A percentile compares a stretch with the other conserved stretches of the same genome.
phyloP scores from a whole-genome alignment of 2,329 filamentous ascomycete genomes.

The Colletotrichum camelliae region DNA sequence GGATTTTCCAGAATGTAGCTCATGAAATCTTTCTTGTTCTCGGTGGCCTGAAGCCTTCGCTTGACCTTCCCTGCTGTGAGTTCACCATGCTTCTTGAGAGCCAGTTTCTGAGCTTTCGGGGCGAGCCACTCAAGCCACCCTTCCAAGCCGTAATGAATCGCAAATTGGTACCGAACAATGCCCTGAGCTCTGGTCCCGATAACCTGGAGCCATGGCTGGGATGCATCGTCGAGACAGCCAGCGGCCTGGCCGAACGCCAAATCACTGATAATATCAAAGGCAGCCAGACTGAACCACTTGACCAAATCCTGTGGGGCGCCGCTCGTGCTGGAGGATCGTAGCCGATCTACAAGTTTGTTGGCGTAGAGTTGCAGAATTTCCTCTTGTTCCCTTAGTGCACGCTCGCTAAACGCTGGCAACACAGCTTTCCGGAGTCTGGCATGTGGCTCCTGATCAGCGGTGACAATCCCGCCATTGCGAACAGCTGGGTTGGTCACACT shows the following conservation, averaged over 20 bases:
- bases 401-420: conserved; percentile 2
- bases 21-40: conserved; percentile 3
- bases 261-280: conserved; percentile 50
- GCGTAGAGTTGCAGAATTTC: conserved; percentile 8
- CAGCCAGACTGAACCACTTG: conserved; percentile 40
- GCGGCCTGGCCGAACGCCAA: conserved; percentile 52
- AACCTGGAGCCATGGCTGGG: conserved; percentile 12
- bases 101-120: not conserved
- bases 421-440: conserved; percentile 12
- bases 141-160: conserved; percentile 5
- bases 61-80: conserved; percentile 5
- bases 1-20: conserved; percentile 6
- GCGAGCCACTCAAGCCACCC: conserved; percentile 7
- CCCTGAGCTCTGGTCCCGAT: conserved; percentile 1
- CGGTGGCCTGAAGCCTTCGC: not conserved
- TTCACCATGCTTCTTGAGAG: conserved; percentile 3
- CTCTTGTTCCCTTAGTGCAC: conserved; percentile 9
- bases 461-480: conserved; percentile 3
- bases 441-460: conserved; percentile 14
- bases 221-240: conserved; percentile 35
- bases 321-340: not conserved
- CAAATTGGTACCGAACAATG: conserved; percentile 9
- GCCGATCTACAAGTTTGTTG: not conserved
- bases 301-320: conserved; percentile 27
- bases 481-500: not conserved